Conservation (phyloP, 129 eudicot species). For the Ambrosia trifida region DNA sequence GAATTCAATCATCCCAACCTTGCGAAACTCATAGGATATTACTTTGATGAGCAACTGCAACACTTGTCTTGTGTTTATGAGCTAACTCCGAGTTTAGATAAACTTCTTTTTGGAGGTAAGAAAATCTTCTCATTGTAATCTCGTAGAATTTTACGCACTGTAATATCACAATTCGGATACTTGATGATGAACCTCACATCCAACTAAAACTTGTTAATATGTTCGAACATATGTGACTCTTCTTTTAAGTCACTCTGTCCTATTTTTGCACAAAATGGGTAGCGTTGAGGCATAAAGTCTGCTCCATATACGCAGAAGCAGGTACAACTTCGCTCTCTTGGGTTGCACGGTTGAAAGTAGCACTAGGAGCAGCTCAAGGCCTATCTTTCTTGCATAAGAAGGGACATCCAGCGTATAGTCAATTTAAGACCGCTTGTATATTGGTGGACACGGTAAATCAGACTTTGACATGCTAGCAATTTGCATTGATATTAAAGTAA, state of each 20-base stretch:
- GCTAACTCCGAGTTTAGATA: constrained; percentile 16
- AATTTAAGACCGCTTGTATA: constrained; percentile 28
- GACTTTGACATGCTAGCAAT: not conserved
- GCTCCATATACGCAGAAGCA: not conserved
- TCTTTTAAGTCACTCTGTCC: not conserved
- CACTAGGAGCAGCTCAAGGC: constrained; percentile 27
- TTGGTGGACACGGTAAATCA: constrained; percentile 25
- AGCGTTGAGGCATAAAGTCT: not conserved
- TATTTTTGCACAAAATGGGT: not conserved
- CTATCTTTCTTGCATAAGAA: constrained; percentile 27
- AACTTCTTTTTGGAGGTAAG: constrained; percentile 28
- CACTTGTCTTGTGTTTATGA: constrained; percentile 14
- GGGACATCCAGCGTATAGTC: constrained; percentile 9
- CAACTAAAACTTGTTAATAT: not conserved
- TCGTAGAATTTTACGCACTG: not conserved
- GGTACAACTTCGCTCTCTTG: constrained; percentile 23
- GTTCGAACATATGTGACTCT: not conserved
- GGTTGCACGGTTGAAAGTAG: constrained; percentile 32
- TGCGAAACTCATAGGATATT: constrained; percentile 23
- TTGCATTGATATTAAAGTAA: not conserved
- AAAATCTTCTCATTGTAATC: not conserved
- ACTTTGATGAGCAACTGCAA: not conserved
- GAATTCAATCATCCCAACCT: constrained; percentile 24
- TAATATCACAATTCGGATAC: constrained; percentile 6
- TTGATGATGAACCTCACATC: not conserved